Evolutionary conservation across 495 filamentous ascomycete genomes (phyloP), one percentile per base, ranked within the genome.

Genomic region (Oleoguttula mirabilis): DNA sequence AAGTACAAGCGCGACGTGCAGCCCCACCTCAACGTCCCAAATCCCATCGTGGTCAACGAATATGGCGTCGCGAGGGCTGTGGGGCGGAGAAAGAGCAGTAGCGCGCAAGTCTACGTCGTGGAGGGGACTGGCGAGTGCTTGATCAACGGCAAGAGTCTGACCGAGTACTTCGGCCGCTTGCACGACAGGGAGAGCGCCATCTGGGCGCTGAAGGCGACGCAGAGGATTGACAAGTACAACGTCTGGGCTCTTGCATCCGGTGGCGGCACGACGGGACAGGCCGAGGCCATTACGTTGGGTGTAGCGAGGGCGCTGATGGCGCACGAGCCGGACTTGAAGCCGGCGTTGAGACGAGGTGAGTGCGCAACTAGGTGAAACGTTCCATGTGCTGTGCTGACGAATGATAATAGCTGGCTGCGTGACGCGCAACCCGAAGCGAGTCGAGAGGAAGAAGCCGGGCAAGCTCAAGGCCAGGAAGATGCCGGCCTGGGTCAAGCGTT

Each of bases 401-500:
- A 31, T 56, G 34, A 22, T 52, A 51, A 51, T 55, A 98, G 92
- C 88, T 58, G 90, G 90, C 41, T 82, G 77, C 58, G 73, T 96
- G 44, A 94, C 87, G 38, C 80, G 93, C 50, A 88, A 99, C 73
- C 74, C 82, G 30, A 82, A 88, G 61, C 76, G 69, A 39, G 92
- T 96, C 46, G 90, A 99, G 67, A 86, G 90, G 55, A 99, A 99
- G 80, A 99, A 99, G 76, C 75, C 86, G 19, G 90, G 90, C 51
- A 80, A 83, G 51, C 60, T 94, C 61, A 96, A 96, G 70, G 88
- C 90, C 31, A 80, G 90, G 64, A 99, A 99, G 74, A 90, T 84
- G 79, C 92, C 88, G 41, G 71, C 92, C 50, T 99, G 90, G 90
- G 88, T 96, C 68, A 95, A 95, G 76, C 70, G 77, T 66, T 82